Percentiles rank a stretch among this genome's conserved stretches.
phyloP scores from a whole-genome alignment of 2,329 filamentous ascomycete species.

The Dendrostoma leiphaemia region DNA sequence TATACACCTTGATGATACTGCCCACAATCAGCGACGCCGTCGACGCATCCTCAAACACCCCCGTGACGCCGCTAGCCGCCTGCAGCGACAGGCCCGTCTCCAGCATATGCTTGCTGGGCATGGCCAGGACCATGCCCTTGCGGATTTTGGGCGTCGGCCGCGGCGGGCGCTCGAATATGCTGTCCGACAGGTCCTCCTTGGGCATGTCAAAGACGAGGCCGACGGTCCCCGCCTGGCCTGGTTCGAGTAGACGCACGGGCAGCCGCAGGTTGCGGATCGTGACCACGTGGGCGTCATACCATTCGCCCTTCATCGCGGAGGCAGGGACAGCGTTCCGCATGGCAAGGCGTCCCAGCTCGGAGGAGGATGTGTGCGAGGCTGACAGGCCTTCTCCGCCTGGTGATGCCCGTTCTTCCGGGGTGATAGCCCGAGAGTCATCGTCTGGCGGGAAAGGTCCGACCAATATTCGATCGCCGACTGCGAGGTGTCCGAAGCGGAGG shows the following conservation, averaged over 20 bases:
- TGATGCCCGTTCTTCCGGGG: conserved; percentile 46
- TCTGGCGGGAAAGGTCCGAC: conserved; percentile 74
- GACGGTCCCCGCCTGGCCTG: conserved; percentile 86
- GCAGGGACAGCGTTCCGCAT: conserved; percentile 52
- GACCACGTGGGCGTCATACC: conserved; percentile 76
- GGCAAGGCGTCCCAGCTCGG: conserved; percentile 51
- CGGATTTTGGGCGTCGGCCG: conserved; percentile 46
- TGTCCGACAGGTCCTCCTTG: conserved; percentile 30
- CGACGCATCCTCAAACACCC: conserved; percentile 65
- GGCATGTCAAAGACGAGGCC: conserved; percentile 64
- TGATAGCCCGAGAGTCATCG: conserved; percentile 38
- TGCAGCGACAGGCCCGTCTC: conserved; percentile 58
- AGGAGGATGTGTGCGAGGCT: conserved; percentile 50
- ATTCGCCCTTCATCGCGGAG: conserved; percentile 61
- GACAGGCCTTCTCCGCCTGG: conserved; percentile 48
- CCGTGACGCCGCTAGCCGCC: conserved; percentile 67
- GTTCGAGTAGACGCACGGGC: conserved; percentile 71
- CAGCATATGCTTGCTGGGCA: conserved; percentile 57
- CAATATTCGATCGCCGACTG: conserved; percentile 73
- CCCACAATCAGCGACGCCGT: conserved; percentile 64
- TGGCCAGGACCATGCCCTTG: conserved; percentile 82
- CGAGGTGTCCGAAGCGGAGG: conserved; percentile 73
- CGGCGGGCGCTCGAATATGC: conserved; percentile 27
- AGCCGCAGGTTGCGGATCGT: conserved; percentile 87
- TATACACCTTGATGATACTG: conserved; percentile 76